Evolutionary conservation across 2,329 filamentous ascomycete genomes (phyloP), one percentile per base, ranked within the genome.

Genomic region (Arachnopeziza araneosa): DNA sequence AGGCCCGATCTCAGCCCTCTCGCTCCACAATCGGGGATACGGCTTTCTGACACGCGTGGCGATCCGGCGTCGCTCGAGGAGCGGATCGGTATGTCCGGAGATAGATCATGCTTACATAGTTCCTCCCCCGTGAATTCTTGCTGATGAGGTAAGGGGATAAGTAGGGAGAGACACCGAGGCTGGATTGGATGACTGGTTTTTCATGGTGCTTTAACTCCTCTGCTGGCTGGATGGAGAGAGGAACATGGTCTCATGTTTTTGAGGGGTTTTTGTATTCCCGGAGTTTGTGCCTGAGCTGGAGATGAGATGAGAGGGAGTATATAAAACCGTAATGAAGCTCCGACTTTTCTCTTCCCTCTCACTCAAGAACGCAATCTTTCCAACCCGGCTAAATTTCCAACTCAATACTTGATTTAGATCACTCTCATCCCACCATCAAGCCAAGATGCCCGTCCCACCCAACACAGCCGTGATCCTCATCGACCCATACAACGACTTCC

Each of bases 401-500:
- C 17, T 14, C 12, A 14, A 14, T 3, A 44, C 36, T 2, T 7
- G 17, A 14, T 12, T 8, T 12, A 44, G 4, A 14, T 17, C 10
- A 44, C 36, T 3, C 36, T 12, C 12, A 7, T 44, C 36, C 36
- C 10, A 44, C 36, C 36, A 14, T 12, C 36, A 14, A 44, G 36
- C 36, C 14, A 52, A 52, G 3, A 52, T 52, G 50, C 24, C 50
- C 19, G 21, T 52, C 50, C 21, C 50, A 50, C 36, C 36, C 10
- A 52, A 63, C 21, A 70, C 64, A 17, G 68, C 68, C 36, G 56
- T 70, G 12, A 44, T 71, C 23, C 58, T 70, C 32, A 67, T 70
- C 8, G 67, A 71, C 53, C 67, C 65, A 0, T 69, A 69, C 60
- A 71, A 71, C 44, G 67, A 70, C 58, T 70, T 69, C 56, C 60